A percentile compares a stretch with the other conserved stretches of the same genome.
phyloP scores from a whole-genome alignment of 2,329 filamentous ascomycete species.

The Verticillium nonalfalfae region DNA sequence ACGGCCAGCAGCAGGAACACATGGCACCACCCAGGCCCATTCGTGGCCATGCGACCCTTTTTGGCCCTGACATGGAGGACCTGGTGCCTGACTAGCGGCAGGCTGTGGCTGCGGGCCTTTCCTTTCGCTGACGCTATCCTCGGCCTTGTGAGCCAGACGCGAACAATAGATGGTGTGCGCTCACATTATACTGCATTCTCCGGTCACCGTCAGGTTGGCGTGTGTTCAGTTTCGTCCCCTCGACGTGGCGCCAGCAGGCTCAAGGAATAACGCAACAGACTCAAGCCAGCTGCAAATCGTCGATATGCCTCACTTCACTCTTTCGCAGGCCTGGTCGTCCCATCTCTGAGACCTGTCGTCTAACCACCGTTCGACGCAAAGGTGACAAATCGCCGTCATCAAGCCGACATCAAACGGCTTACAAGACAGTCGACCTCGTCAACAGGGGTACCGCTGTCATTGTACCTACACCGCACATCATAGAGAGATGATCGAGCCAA shows the following conservation, averaged over 20 bases:
- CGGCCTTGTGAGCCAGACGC: background rate
- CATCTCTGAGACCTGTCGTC: background rate
- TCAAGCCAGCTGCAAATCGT: background rate
- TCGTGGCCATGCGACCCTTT: background rate
- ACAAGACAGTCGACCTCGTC: background rate
- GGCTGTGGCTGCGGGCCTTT: background rate
- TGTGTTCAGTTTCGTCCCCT: background rate
- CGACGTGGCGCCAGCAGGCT: background rate
- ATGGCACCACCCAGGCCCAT: slow-evolving; percentile 10
- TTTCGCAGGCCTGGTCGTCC: background rate
- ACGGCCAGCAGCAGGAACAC: slow-evolving; percentile 5
- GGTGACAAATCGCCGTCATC: background rate
- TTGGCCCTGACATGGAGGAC: background rate
- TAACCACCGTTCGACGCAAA: background rate
- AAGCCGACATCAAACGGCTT: background rate
- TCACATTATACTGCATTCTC: background rate
- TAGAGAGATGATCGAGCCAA: slow-evolving; percentile 1
- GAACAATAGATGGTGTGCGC: background rate
- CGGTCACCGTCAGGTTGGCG: background rate
- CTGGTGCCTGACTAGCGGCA: background rate
- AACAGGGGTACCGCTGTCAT: background rate
- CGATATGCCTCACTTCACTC: background rate
- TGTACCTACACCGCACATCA: background rate
- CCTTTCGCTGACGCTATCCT: background rate
- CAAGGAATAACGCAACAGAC: background rate